These are phyloP conservation scores for Capronia americana DNA, from an alignment of 2,329 filamentous ascomycete species.

Conservation along the genomic window DNA sequence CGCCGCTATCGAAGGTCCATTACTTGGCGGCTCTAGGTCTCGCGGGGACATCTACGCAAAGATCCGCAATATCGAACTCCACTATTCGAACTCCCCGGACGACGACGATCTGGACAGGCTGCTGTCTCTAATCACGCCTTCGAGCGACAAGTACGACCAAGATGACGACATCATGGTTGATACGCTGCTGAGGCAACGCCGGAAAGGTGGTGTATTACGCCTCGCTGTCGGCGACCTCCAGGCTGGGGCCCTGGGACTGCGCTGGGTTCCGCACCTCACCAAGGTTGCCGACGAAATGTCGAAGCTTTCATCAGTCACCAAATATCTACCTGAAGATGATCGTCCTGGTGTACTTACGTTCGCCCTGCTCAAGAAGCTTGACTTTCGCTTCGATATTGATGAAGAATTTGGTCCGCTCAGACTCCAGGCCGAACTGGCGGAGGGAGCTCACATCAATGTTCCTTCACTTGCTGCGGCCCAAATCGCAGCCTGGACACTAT, in stretches of 20 bases:
- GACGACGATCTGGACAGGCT: slow-evolving; percentile 82
- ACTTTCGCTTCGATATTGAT: slow-evolving; percentile 68
- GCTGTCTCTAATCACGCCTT: slow-evolving; percentile 85
- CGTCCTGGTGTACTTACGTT: slow-evolving; percentile 85
- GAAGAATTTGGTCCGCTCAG: slow-evolving; percentile 71
- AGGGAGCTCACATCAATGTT: slow-evolving; percentile 81
- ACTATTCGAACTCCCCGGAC: slow-evolving; percentile 75
- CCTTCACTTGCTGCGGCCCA: slow-evolving; percentile 83
- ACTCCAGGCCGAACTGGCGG: slow-evolving; percentile 65
- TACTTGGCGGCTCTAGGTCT: slow-evolving; percentile 44
- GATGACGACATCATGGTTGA: slow-evolving; percentile 96
- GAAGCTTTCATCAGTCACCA: slow-evolving; percentile 84
- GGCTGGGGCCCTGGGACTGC: slow-evolving; percentile 66
- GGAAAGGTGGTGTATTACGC: slow-evolving; percentile 83
- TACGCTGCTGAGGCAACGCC: slow-evolving; percentile 82
- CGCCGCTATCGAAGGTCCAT: slow-evolving; percentile 74
- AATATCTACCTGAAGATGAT: slow-evolving; percentile 95
- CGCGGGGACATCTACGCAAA: slow-evolving; percentile 68
- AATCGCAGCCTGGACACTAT: slow-evolving; percentile 66
- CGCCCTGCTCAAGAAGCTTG: slow-evolving; percentile 67
- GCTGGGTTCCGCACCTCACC: slow-evolving; percentile 71
- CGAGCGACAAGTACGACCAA: slow-evolving; percentile 84
- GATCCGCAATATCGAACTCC: slow-evolving; percentile 70
- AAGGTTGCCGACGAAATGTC: slow-evolving; percentile 78
- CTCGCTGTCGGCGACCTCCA: slow-evolving; percentile 70